phyloP scores from a whole-genome alignment of 495 filamentous ascomycete genomes.

The Melanomma pulvis-pyrius region DNA sequence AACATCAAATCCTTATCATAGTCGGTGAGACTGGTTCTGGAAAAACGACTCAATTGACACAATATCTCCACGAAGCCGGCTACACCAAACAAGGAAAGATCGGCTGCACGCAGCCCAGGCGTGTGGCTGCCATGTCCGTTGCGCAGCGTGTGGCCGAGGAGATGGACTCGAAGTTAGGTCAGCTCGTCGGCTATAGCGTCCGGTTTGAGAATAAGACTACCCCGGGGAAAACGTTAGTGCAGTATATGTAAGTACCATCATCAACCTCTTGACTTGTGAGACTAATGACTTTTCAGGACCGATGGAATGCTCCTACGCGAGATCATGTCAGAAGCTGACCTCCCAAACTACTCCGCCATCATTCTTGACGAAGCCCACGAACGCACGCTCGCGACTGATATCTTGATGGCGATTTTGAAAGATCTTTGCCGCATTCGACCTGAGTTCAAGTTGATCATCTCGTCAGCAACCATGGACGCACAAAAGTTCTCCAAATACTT shows the following conservation, averaged over 20 bases:
- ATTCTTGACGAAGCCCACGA: conserved; percentile 99
- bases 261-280: conserved; percentile 70
- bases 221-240: no score
- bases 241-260: no score
- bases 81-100: conserved; percentile 61
- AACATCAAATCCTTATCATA: conserved; percentile 46
- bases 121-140: conserved; percentile 96
- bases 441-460: conserved; percentile 90
- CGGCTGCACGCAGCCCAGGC: conserved; percentile 84
- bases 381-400: conserved; percentile 86
- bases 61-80: conserved; percentile 48
- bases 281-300: conserved; percentile 94
- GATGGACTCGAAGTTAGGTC: conserved; percentile 86
- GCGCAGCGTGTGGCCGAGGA: conserved; percentile 94
- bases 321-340: conserved; percentile 84
- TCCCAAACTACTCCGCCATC: conserved; percentile 81
- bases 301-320: conserved; percentile 96
- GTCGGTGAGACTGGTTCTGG: conserved; percentile 48
- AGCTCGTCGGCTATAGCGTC: conserved; percentile 93
- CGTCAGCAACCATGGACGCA: conserved; percentile 93
- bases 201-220: conserved; percentile 91
- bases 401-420: conserved; percentile 87
- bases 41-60: conserved; percentile 50
- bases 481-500: conserved; percentile 93
- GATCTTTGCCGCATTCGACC: conserved; percentile 85